Evolutionary conservation across 1,139 yeast species (phyloP), one percentile per base, ranked within the genome.

Genomic region (Hansenula sp.): DNA sequence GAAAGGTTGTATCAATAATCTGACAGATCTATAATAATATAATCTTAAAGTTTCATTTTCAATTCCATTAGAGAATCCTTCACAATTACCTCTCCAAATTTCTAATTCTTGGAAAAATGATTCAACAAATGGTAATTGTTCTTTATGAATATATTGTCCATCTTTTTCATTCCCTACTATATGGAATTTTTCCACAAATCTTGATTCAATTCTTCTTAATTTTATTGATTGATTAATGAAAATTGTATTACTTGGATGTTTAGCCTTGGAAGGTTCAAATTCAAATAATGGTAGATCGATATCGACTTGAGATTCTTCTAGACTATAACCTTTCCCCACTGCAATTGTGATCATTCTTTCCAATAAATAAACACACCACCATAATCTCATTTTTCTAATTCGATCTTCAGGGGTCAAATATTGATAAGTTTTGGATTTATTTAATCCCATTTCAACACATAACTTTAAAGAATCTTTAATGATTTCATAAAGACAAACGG

Each of bases 321-420:
- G 57, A 2, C 71, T 62, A 50, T 74, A 76, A 2, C 77, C 76
- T 52, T 74, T 74, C 13, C 82, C 79, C 16, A 79, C 77, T 2
- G 83, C 76, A 27, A 77, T 71, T 30, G 79, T 72, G 41, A 77
- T 74, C 62, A 79, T 68, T 50, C 83, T 70, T 52, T 79, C 85
- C 34, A 77, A 53, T 19, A 74, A 54, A 53, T 78, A 79, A 15
- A 74, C 72, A 50, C 80, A 76, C 85, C 85, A 79, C 62, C 80
- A 79, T 16, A 76, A 61, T 48, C 83, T 68, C 59, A 76, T 60
- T 49, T 68, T 69, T 38, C 67, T 61, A 48, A 70, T 70, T 34
- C 60, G 56, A 33, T 61, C 66, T 36, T 63, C 58, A 9, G 61
- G 53, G n/a, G 48, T 38, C 10, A 48, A 34, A 9, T 58, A 57